Percentiles rank a stretch among this genome's conserved stretches.
Conservation (phyloP, 1,139 yeast species). For the Tardiomyces blankii region DNA sequence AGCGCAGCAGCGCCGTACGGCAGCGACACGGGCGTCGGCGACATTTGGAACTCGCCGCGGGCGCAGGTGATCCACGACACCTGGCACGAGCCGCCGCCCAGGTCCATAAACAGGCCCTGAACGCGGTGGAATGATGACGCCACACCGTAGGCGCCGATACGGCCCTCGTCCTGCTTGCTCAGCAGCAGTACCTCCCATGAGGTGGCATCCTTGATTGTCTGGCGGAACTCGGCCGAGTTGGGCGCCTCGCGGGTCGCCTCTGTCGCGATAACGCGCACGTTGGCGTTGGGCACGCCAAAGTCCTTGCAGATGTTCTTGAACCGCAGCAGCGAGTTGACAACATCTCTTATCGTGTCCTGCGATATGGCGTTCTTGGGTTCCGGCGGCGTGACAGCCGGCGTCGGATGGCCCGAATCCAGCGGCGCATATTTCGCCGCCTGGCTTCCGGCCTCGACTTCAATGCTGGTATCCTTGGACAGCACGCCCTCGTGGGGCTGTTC, state of each 20-base stretch:
- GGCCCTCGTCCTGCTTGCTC: slow-evolving; percentile 49
- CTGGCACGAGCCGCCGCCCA: slow-evolving; percentile 58
- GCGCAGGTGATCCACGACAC: slow-evolving; percentile 51
- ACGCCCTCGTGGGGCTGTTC: slow-evolving; percentile 4
- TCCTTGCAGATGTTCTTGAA: slow-evolving; percentile 55
- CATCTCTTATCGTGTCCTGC: slow-evolving; percentile 40
- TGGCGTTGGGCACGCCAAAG: slow-evolving; percentile 48
- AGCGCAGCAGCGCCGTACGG: slow-evolving; percentile 63
- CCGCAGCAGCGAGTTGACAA: slow-evolving; percentile 47
- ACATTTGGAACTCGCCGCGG: slow-evolving; percentile 41
- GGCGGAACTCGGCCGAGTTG: slow-evolving; percentile 44
- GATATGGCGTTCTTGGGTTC: slow-evolving; percentile 42
- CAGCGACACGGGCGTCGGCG: slow-evolving; percentile 45
- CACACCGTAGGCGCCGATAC: slow-evolving; percentile 55
- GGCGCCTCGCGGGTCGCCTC: slow-evolving; percentile 58
- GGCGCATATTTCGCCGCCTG: too few species aligned
- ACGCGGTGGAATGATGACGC: slow-evolving; percentile 54
- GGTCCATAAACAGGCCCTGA: slow-evolving; percentile 52
- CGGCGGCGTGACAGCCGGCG: slow-evolving; percentile 14
- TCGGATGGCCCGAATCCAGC: slow-evolving; percentile 1
- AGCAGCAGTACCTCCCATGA: slow-evolving; percentile 52
- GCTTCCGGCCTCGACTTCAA: too few species aligned
- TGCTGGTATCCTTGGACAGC: too few species aligned
- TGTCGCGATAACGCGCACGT: slow-evolving; percentile 54
- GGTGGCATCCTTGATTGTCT: slow-evolving; percentile 40